These are phyloP conservation scores for Porcisia hertigi DNA, from an alignment of 208 protist genomes.

Conservation along the genomic window DNA sequence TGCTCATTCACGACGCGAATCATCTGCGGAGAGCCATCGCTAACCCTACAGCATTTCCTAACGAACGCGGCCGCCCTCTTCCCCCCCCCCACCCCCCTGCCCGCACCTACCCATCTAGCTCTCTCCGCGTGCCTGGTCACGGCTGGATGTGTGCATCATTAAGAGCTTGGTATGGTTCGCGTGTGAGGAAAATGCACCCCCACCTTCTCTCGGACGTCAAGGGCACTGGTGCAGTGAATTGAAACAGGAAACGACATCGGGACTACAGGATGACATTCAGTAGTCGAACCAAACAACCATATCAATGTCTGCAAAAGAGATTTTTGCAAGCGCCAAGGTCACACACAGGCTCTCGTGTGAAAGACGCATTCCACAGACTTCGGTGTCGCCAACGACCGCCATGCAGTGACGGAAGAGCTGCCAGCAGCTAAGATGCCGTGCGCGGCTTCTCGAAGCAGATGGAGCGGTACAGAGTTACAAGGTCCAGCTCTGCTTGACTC, in stretches of 20 bases:
- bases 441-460: conserved; percentile 57
- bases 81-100: neutral
- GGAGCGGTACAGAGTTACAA: conserved; percentile 68
- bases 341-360: neutral
- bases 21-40: neutral
- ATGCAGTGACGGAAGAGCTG: neutral
- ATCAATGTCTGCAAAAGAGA: neutral
- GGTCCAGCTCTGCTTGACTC: conserved; percentile 47
- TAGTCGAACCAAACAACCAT: neutral
- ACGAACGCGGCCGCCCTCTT: neutral
- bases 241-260: neutral
- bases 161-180: neutral
- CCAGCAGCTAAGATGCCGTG: neutral
- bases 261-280: neutral
- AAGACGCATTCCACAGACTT: neutral
- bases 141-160: neutral
- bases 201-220: too few species aligned
- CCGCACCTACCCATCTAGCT: too few species aligned
- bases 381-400: neutral
- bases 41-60: neutral
- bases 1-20: neutral
- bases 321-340: neutral
- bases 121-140: neutral
- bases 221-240: too few species aligned
- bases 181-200: neutral